phyloP scores from a whole-genome alignment of 139 green algal genomes.

The Trebouxia sp. region DNA sequence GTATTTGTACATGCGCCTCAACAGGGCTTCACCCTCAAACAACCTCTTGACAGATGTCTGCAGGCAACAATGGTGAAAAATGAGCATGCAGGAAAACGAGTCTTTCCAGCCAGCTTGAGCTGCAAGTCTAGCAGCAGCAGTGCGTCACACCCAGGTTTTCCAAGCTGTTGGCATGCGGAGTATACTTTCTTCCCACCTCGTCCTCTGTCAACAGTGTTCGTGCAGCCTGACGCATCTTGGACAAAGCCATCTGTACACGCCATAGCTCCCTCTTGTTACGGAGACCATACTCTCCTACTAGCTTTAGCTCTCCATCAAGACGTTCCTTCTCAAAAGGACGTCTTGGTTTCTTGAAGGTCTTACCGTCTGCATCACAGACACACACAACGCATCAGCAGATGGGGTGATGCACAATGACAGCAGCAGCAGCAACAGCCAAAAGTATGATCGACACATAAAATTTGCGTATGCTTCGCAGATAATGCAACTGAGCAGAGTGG shows the following conservation, averaged over 20 bases:
- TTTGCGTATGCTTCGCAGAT: no score
- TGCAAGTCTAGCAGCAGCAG: no score
- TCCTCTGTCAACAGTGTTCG: constrained; percentile 95
- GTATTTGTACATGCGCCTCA: constrained; percentile 97
- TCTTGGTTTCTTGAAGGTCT: constrained; percentile 99
- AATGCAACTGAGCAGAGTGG: no score
- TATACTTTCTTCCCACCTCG: no score
- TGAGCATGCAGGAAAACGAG: no score
- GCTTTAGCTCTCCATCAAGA: constrained; percentile 98
- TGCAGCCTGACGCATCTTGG: constrained; percentile 67
- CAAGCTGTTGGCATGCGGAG: no score
- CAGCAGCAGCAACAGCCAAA: not conserved
- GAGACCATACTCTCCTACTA: constrained; percentile 99
- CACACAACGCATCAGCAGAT: not conserved
- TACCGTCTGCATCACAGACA: constrained; percentile 81
- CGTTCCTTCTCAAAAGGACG: constrained; percentile 99
- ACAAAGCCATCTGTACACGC: constrained; percentile 92
- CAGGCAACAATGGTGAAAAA: not conserved
- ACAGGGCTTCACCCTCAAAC: constrained; percentile 93
- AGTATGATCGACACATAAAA: no score
- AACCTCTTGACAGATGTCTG: constrained; percentile 5
- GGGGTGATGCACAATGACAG: not conserved
- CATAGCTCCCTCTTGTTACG: constrained; percentile 99
- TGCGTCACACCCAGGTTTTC: no score
- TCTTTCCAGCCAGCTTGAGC: not conserved